phyloP scores from a whole-genome alignment of 176 grass and related monocot genomes.

The Luzula sylvatica region DNA sequence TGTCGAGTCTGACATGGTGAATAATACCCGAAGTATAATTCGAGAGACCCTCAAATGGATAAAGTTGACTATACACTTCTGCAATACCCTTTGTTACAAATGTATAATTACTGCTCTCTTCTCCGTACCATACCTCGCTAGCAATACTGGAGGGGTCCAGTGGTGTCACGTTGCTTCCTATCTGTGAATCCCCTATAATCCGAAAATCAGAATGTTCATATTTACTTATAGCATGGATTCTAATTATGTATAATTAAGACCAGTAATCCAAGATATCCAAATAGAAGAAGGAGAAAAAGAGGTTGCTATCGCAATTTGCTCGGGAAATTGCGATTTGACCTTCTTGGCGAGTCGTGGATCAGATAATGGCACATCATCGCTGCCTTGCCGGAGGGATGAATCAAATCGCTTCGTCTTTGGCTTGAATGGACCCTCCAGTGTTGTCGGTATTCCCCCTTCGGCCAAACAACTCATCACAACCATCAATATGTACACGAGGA shows the following conservation, averaged over 20 bases:
- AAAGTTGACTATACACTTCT: conserved; percentile 83
- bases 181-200: conserved; percentile 36
- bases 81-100: conserved; percentile 34
- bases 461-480: neutral
- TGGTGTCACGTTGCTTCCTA: conserved; percentile 33
- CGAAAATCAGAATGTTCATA: neutral
- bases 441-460: conserved; percentile 44
- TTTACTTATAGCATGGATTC: neutral
- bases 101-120: conserved; percentile 26
- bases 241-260: neutral
- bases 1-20: conserved; percentile 65
- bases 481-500: neutral
- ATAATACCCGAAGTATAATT: conserved; percentile 82
- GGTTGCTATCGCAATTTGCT: conserved; percentile 72
- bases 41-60: conserved; percentile 61
- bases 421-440: conserved; percentile 64
- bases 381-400: conserved; percentile 52
- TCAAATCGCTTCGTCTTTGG: conserved; percentile 54
- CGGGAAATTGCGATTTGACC: conserved; percentile 39
- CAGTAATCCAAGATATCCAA: conserved; percentile 88
- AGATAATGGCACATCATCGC: conserved; percentile 55
- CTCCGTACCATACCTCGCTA: conserved; percentile 69
- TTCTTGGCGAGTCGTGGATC: conserved; percentile 40
- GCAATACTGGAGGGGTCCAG: conserved; percentile 40
- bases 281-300: conserved; percentile 39